Evolutionary conservation across 2,329 filamentous ascomycete genomes (phyloP), one percentile per base, ranked within the genome.

Genomic region (Emergomyces africanus): DNA sequence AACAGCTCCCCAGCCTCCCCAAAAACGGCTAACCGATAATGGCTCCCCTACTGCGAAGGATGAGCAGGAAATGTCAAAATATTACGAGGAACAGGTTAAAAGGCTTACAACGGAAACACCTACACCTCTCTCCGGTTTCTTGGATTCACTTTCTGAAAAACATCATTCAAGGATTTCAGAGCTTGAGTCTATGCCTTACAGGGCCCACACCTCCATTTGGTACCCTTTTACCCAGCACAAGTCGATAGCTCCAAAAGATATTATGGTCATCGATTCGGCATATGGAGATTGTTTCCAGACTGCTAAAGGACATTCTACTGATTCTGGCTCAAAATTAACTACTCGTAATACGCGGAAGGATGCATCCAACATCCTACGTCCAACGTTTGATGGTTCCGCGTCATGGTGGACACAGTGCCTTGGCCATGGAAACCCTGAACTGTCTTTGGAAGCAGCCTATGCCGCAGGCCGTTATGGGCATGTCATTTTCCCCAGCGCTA

Each of bases 401-500:
- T 92, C 88, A 0, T 95, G 90, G 89, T 95, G 90, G 89, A 95
- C 89, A 0, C 90, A 95, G 71, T 89, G 89, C 1, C 79, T 95
- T 0, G 89, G 90, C 0, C 90, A 95, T 64, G 87, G 85, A 5
- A 90, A 89, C 65, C 82, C 88, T 0, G 74, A 79, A 0, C 77
- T 95, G 0, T 82, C 88, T 0, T 79, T 94, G 1, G 84, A 87
- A 0, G 88, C 89, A 1, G 87, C 89, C 0, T 86, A 94, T 67
- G 89, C 90, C 0, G 88, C 89, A 1, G 89, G 89, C 8, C 81
- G 89, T 33, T 95, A 94, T 67, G 89, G 89, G 0, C 89, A 95
- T 71, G 87, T 94, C 64, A 94, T 95, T 87, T 94, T 95, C 67
- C 87, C 88, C 0, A 84, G 84, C 9, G 83, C 86, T 0, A 80